Percentiles rank a stretch among this genome's conserved stretches.
Evolutionary conservation across 179 eudicot species (phyloP).

Genomic region (Drosera spatulata): DNA sequence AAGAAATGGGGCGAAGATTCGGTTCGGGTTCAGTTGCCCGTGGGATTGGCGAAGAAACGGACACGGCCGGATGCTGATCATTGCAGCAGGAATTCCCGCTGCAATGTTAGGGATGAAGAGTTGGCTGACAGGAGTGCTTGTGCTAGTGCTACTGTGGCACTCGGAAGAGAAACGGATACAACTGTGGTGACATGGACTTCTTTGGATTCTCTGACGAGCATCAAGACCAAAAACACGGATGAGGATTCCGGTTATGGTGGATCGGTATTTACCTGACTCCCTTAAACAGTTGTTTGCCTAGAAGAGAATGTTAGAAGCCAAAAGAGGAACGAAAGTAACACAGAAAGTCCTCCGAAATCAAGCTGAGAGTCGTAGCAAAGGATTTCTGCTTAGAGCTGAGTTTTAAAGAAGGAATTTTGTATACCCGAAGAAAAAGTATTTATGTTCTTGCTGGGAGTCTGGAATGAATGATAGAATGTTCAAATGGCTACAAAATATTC

Average conservation of each 20-base stretch:
- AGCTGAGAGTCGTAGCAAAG: no score
- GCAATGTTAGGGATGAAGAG: slow-evolving; percentile 20
- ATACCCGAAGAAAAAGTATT: no score
- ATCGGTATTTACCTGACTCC: slow-evolving; percentile 27
- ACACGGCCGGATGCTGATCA: slow-evolving; percentile 28
- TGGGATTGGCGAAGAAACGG: slow-evolving; percentile 28
- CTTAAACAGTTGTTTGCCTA: no score
- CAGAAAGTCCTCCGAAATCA: no score
- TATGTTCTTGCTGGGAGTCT: no score
- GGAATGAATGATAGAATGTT: no score
- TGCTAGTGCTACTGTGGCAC: slow-evolving; percentile 43
- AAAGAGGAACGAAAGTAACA: no score
- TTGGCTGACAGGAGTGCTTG: slow-evolving; percentile 28
- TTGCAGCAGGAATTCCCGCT: slow-evolving; percentile 3
- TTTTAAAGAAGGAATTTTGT: no score
- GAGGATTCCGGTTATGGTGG: slow-evolving; percentile 61
- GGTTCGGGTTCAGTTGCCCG: slow-evolving; percentile 8
- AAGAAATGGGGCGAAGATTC: slow-evolving; percentile 28
- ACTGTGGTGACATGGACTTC: slow-evolving; percentile 67
- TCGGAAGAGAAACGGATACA: slow-evolving; percentile 28
- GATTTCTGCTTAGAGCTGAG: no score
- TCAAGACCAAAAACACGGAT: slow-evolving; percentile 41
- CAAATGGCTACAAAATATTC: no score
- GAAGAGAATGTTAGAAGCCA: no score
- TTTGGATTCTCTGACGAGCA: slow-evolving; percentile 38